Base-by-base conservation (phyloP, 2,329 filamentous ascomycete genomes). In the Fusarium brachygibbosum region DNA sequence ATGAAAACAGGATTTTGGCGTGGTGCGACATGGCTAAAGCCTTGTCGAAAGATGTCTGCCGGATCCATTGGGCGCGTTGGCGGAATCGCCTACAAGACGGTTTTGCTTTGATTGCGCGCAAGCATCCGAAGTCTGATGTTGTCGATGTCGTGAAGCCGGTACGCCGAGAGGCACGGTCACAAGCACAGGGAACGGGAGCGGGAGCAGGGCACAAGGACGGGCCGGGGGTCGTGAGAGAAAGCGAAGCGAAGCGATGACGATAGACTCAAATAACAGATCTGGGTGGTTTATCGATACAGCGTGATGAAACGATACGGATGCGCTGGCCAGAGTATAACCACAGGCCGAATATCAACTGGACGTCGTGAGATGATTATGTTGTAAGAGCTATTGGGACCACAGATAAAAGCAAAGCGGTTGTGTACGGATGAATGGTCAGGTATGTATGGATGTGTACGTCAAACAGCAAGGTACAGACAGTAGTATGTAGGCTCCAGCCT, bases 1-100 rank as follows among this genome's bases (percentile, higher is more conserved):
- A 73, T 73, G 77, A 79, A 66, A 37, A 71, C 68, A 37, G 76
- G 77, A 76, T 73, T 74, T 58, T 76, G 76, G 49, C 82, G 79
- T 45, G 81, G 80, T 67, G 77, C 80, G 62, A 82, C 79, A 49
- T 80, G 77, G 58, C 81, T 82, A 62, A 88, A 82, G 75, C 86
- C 87, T 76, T 87, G 87, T 70, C 86, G 86, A 74, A 89, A 88
- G 74, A 89, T 82, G 75, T 85, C 83, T 67, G 84, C 82, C 69
- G 86, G 82, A 76, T 90, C 86, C 88, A 91, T 91, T 70, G 71
- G 66, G 56, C 56, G 51, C 34, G 35, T 50, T 38, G 51, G 54
- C 44, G 46, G 29, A 35, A 32, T 45, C 55, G 56, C 48, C 55
- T 55, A 50, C 46, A 28, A 57, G 51, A 55, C 35, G 42, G 50